Percentiles rank a stretch among this genome's conserved stretches.
phyloP scores from a whole-genome alignment of 495 filamentous ascomycete genomes.

The Cryomyces minteri region DNA sequence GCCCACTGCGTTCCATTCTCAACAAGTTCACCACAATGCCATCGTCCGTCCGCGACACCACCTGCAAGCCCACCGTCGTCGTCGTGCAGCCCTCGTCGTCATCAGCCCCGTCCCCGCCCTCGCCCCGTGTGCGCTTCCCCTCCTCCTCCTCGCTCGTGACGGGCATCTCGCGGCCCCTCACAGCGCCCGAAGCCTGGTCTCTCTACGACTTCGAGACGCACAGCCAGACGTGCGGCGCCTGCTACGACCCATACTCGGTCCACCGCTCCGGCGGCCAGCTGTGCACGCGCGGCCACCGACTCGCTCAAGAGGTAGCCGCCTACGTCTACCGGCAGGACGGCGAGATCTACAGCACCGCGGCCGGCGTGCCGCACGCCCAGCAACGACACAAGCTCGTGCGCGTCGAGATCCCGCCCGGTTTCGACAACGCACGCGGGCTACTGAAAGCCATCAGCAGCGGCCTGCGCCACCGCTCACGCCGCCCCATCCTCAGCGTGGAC shows the following conservation, averaged over 20 bases:
- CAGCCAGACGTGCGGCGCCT: conserved; percentile 15
- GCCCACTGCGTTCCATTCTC: too few relatives aligned
- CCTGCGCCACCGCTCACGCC: conserved; percentile 7
- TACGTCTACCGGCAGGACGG: conserved; percentile 18
- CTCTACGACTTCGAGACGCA: conserved; percentile 21
- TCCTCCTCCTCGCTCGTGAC: conserved; percentile 6
- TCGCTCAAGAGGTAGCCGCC: conserved; percentile 17
- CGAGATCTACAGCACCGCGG: conserved; percentile 13
- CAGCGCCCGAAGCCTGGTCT: conserved; percentile 16
- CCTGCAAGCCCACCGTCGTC: too few relatives aligned
- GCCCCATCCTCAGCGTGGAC: conserved; percentile 18
- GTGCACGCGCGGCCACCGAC: conserved; percentile 15
- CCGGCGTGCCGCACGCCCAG: conserved; percentile 6
- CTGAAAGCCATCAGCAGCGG: conserved; percentile 16
- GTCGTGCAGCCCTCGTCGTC: too few relatives aligned
- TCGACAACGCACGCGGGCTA: conserved; percentile 15
- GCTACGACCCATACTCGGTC: conserved; percentile 17
- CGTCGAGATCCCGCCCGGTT: conserved; percentile 18
- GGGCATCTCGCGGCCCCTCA: conserved; percentile 12
- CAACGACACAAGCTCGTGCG: conserved; percentile 11
- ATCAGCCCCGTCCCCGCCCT: too few relatives aligned
- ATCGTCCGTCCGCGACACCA: too few relatives aligned
- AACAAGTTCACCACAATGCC: too few relatives aligned
- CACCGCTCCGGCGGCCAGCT: conserved; percentile 12
- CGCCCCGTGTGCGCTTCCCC: not conserved